Conservation (phyloP, 805 yeast species). For the Debaryomyces maramus region DNA sequence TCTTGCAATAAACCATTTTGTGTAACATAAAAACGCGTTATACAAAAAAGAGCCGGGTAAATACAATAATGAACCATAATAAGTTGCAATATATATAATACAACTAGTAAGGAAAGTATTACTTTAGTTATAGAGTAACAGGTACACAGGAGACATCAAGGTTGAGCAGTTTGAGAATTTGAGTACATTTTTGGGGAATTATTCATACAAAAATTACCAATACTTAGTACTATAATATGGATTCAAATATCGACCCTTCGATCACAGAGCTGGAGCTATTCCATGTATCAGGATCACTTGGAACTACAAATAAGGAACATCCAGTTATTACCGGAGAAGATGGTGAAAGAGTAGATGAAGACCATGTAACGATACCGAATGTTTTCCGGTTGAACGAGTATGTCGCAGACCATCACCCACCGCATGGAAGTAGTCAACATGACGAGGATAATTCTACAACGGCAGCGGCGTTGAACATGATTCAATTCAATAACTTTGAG, state of each 20-base stretch:
- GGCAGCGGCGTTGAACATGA: constrained; percentile 22
- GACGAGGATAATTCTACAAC: constrained; percentile 12
- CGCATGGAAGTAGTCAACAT: not conserved
- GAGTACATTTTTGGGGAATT: no score
- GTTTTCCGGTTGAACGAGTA: constrained; percentile 17
- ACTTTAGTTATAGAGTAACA: no score
- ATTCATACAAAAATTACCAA: no score
- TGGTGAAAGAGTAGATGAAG: constrained; percentile 1
- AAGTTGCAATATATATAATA: constrained; percentile 1
- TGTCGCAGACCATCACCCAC: constrained; percentile 8
- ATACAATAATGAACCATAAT: not conserved
- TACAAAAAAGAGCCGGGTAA: not conserved
- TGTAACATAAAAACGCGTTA: not conserved
- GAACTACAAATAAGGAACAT: constrained; percentile 3
- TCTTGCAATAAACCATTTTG: not conserved
- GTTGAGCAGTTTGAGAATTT: no score
- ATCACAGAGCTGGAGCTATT: constrained; percentile 17
- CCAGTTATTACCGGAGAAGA: constrained; percentile 2
- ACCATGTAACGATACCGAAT: constrained; percentile 6
- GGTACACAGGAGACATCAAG: no score
- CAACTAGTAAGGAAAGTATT: no score
- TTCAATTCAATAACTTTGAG: constrained; percentile 16
- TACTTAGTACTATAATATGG: no score
- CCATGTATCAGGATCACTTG: constrained; percentile 8
- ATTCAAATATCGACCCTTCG: constrained; percentile 20